phyloP scores from a whole-genome alignment of 164 flowering plant genomes.

The Tetrastigma voinierianum region DNA sequence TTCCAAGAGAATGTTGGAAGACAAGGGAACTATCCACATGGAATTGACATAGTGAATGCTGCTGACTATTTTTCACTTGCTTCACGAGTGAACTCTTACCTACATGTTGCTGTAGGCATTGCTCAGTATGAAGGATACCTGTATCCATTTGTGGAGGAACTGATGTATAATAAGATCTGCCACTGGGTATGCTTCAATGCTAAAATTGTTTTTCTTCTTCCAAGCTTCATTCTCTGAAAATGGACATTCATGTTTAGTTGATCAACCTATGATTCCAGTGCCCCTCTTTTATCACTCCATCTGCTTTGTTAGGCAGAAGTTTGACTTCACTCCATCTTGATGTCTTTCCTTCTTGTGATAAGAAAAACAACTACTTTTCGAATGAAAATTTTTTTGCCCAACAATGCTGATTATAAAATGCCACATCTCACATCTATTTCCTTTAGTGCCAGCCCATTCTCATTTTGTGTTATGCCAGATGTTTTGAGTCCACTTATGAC shows the following conservation, averaged over 20 bases:
- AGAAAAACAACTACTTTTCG: no score
- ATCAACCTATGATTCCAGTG: neutral
- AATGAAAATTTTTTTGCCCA: no score
- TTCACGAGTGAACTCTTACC: conserved; percentile 81
- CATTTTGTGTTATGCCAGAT: no score
- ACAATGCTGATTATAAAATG: no score
- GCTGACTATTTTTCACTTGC: conserved; percentile 98
- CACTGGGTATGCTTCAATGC: conserved; percentile 75
- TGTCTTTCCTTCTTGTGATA: neutral
- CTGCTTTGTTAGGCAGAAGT: neutral
- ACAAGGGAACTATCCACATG: conserved; percentile 91
- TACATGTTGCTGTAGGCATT: conserved; percentile 74
- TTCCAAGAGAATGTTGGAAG: conserved; percentile 99
- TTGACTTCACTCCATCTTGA: neutral
- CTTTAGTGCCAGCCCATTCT: neutral
- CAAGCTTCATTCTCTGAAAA: neutral
- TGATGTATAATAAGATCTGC: conserved; percentile 69
- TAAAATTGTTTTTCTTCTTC: conserved; percentile 6
- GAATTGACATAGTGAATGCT: conserved; percentile 90
- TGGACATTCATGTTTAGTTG: neutral
- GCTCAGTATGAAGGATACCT: conserved; percentile 87
- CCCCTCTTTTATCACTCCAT: neutral
- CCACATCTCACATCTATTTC: no score
- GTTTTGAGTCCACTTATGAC: neutral
- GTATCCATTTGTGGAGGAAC: conserved; percentile 80